Evolutionary conservation across 768 basidiomycete species (phyloP), one percentile per base, ranked within the genome.

Genomic region (Phylloporus scabripes): DNA sequence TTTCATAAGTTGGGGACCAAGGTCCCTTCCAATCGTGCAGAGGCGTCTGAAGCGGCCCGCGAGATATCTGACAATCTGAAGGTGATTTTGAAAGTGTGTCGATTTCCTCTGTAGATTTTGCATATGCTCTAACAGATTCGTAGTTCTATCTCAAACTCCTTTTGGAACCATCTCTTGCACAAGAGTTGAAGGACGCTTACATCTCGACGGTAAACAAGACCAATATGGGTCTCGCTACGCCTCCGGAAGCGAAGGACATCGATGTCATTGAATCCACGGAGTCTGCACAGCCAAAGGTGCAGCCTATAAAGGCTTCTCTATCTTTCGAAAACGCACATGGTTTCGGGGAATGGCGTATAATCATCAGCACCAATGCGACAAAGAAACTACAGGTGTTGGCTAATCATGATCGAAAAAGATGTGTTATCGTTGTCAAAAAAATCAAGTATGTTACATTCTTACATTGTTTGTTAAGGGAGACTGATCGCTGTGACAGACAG

Each of bases 371-470:
- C 0, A 66, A 73, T 18, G 82, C 80, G 0, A 72, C 76, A 44
- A 63, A 63, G 15, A 72, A 79, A 50, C 60, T 85, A 3, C 73
- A 78, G 5, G 73, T 78, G 33, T 57, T 73, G 11, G 72, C 72
- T 0, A 69, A 70, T 42, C 70, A 69, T 21, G 74, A 82, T 51
- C 54, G 41, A 15, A 75, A 74, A 34, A 65, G 65, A 32, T 83
- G 82, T 54, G n/a, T n/a, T n/a, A 80, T 82, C 38, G 74, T 81
- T 21, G 56, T 83, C 32, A 86, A 83, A 66, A 87, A 87, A 60
- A 83, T 87, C 60, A 79, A 73, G 86, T 83, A 42, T 26, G 73
- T 58, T 2, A 4, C 11, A 10, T 37, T 28, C 31, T 46, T 45
- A 7, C 9, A 20, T 24, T 23, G 9, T 15, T 5, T 7, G 1